A percentile compares a stretch with the other conserved stretches of the same genome.
Evolutionary conservation across 2,329 filamentous ascomycete species (phyloP).

Genomic region (Alternaria atra): DNA sequence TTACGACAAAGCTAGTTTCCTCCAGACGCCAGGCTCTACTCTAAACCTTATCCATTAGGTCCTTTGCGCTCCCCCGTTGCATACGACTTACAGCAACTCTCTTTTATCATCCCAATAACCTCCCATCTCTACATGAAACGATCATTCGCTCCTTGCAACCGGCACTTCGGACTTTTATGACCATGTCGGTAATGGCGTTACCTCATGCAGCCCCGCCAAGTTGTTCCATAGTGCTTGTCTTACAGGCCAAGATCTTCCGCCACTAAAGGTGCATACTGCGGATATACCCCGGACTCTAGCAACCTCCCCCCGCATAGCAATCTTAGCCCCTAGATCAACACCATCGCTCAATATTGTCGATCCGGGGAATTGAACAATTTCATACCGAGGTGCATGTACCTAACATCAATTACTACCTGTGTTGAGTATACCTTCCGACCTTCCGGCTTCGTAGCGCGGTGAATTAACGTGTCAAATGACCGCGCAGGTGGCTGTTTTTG

Average conservation of each 20-base stretch:
- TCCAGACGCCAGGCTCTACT: background rate
- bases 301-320: background rate
- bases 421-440: conserved; percentile 1
- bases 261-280: conserved; percentile 32
- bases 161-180: background rate
- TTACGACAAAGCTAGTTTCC: background rate
- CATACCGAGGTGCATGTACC: background rate
- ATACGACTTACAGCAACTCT: background rate
- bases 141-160: background rate
- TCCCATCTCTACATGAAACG: background rate
- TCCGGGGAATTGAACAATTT: background rate
- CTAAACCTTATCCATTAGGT: background rate
- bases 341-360: background rate
- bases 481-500: background rate
- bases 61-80: background rate
- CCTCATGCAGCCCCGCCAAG: conserved; percentile 24
- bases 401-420: background rate
- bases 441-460: background rate
- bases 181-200: background rate
- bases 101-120: background rate
- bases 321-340: background rate
- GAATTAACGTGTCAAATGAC: background rate
- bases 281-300: conserved; percentile 19
- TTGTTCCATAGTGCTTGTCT: conserved; percentile 30
- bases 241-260: conserved; percentile 31